Evolutionary conservation across 2,329 filamentous ascomycete genomes (phyloP).

Genomic region (Tolypocladium cylindrosporum): DNA sequence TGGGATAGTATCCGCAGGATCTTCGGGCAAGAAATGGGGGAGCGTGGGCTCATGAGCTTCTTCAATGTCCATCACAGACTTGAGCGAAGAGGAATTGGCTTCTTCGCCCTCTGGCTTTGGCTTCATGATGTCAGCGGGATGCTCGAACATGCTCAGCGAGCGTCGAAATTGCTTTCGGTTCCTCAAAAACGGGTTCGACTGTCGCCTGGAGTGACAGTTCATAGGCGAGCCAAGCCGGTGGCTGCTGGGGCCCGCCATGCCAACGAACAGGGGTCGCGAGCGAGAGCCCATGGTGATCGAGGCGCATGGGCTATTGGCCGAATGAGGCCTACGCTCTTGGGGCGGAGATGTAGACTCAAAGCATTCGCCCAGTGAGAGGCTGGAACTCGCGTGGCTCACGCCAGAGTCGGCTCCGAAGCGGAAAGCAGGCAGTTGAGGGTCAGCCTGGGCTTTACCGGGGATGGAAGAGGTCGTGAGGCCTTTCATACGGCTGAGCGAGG

Average conservation of each 20-base stretch:
- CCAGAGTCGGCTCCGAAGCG: constrained; percentile 49
- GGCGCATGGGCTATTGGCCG: constrained; percentile 48
- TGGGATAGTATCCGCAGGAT: constrained; percentile 76
- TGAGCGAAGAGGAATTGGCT: constrained; percentile 36
- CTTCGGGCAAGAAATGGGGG: constrained; percentile 75
- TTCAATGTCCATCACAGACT: constrained; percentile 77
- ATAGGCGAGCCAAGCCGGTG: constrained; percentile 68
- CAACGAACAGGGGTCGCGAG: constrained; percentile 54
- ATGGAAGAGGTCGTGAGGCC: constrained; percentile 60
- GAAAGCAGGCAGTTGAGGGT: constrained; percentile 62
- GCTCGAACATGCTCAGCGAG: constrained; percentile 96
- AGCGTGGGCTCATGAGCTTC: constrained; percentile 63
- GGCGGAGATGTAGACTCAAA: constrained; percentile 67
- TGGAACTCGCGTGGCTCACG: constrained; percentile 17
- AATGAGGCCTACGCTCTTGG: constrained; percentile 53
- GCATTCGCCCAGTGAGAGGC: constrained; percentile 65
- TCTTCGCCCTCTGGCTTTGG: constrained; percentile 53
- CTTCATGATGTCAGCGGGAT: constrained; percentile 79
- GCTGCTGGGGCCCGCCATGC: constrained; percentile 39
- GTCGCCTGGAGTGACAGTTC: constrained; percentile 59
- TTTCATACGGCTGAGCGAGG: constrained; percentile 66
- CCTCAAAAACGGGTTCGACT: constrained; percentile 60
- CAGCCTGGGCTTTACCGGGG: constrained; percentile 48
- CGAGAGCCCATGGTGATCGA: constrained; percentile 50
- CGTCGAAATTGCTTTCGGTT: constrained; percentile 83